Percentiles rank a stretch among this genome's conserved stretches.
Evolutionary conservation across 768 basidiomycete genomes (phyloP).

Genomic region (Panaeolus cyanescens): DNA sequence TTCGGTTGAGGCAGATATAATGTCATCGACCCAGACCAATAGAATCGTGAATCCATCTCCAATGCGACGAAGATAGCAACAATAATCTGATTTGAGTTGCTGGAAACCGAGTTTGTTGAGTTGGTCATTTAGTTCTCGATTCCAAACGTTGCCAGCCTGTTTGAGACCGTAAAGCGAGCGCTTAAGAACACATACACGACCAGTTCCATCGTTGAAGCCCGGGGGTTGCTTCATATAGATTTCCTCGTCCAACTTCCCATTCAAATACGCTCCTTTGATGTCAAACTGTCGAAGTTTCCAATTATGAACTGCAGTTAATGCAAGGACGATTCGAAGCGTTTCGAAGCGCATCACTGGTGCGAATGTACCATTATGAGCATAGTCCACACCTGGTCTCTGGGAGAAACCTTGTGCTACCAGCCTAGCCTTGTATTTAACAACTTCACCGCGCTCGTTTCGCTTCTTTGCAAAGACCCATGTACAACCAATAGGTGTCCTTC

Average conservation of each 20-base stretch:
- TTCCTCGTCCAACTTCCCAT: neutral
- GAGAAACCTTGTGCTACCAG: constrained; percentile 43
- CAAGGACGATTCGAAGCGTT: constrained; percentile 20
- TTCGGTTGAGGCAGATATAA: constrained; percentile 23
- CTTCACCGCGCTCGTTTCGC: constrained; percentile 14
- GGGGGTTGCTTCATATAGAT: constrained; percentile 3
- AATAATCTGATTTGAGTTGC: constrained; percentile 18
- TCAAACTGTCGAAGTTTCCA: constrained; percentile 8
- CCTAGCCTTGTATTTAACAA: constrained; percentile 33
- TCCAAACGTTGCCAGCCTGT: constrained; percentile 20
- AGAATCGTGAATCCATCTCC: constrained; percentile 15
- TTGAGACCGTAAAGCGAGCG: constrained; percentile 1
- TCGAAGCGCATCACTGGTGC: constrained; percentile 25
- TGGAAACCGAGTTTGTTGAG: constrained; percentile 11
- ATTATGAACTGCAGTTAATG: constrained; percentile 9
- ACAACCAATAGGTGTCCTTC: neutral
- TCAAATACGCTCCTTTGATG: constrained; percentile 5
- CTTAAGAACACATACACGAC: neutral
- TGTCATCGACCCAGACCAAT: constrained; percentile 35
- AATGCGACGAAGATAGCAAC: constrained; percentile 16
- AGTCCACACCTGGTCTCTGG: constrained; percentile 39
- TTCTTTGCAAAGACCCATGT: constrained; percentile 21
- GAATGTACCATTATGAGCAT: constrained; percentile 24
- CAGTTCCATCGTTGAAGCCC: neutral
- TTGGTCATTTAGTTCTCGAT: constrained; percentile 11